Base-by-base conservation (phyloP, 108 stramenopile genomes). In the Nitzschia sp. region DNA sequence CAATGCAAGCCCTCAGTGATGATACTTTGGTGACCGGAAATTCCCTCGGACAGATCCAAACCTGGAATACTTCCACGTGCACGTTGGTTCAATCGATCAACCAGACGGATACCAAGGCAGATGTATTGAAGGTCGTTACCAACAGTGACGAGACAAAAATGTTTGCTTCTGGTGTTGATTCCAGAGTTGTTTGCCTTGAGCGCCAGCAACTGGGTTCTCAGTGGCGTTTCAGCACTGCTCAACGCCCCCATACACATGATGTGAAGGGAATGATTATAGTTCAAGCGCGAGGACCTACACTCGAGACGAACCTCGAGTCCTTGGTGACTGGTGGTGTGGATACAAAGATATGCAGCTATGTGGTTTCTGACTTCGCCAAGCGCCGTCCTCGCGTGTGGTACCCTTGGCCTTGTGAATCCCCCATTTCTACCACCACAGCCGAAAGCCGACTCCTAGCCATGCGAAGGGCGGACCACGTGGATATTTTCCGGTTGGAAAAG, bases 201-300 rank as follows among this genome's bases (percentile, higher is more conserved):
- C 80, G 96, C 15, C 26, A 22, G n/a, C 67, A 40, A 21, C 25
- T 38, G 24, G 19, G 51, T 24, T 9, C 54, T 24, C 26, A 19
- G 12, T 98, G 96, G 96, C 79, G 80, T 46, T 69, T 86, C 22
- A 80, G 92, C 9, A 57, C 80, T 56, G 85, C 89, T 50, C 94
- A 96, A 65, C 83, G 97, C 10, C 84, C 91, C 22, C 97, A 98
- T 70, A 91, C 91, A 26, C 96, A 97, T 73, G 97, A 98, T 75
- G 88, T 98, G 0, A 86, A 83, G 39, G 82, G 85, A 14, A 72
- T 98, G 64, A 81, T 87, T 17, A 75, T 97, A 34, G 55, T 69
- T 14, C 61, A 62, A 10, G 46, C 46, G 6, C 3, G 29, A 22
- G 53, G 55, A 57, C 20, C 10, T 3, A 19, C 34, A 10, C 39